Base-by-base conservation (phyloP, 331 rosid species). In the Rosa hybrid region DNA sequence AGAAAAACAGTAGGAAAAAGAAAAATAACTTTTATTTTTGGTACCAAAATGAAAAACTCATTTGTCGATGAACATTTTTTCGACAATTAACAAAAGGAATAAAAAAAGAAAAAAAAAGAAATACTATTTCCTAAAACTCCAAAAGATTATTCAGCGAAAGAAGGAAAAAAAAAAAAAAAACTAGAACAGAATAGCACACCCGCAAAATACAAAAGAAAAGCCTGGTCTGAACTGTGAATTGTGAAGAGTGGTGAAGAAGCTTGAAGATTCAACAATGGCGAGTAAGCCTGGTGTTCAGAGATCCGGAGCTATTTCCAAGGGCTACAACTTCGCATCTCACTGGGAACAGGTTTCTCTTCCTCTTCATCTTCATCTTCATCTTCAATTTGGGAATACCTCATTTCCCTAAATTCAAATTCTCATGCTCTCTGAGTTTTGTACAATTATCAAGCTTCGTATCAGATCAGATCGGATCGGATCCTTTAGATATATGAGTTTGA, bases 291-390 rank as follows among this genome's bases (percentile, higher is more conserved):
- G 57, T 67, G 89, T 82, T 86, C 90, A 90, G 0, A 93, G 86
- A 82, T 93, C 95, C 30, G 99, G 91, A 27, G 98, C 98, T 75
- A 80, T 93, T 88, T 89, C 99, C 74, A 93, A 78, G 71, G 97
- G 99, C 76, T 93, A 93, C 92, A 95, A 91, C 88, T 95, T 95
- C 87, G 89, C 96, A 71, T 90, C 97, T 81, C 86, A 89, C 75
- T 95, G 99, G 99, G 98, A 95, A 77, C 98, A 90, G 94, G 99
- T 86, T 12, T 38, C 7, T 34, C 9, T 48, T 65, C 75, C 42
- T 18, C 45, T 7, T 21, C 39, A 1, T 42, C 41, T 59, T 23
- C 75, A 42, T 18, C 45, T 7, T 21, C 39, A 1, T 42, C 41
- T 59, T 23, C 12, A 69, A 21, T 42, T 42, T 12, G 6, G 8